Evolutionary conservation across 768 basidiomycete species (phyloP).

Genomic region (Lactarius sp.): DNA sequence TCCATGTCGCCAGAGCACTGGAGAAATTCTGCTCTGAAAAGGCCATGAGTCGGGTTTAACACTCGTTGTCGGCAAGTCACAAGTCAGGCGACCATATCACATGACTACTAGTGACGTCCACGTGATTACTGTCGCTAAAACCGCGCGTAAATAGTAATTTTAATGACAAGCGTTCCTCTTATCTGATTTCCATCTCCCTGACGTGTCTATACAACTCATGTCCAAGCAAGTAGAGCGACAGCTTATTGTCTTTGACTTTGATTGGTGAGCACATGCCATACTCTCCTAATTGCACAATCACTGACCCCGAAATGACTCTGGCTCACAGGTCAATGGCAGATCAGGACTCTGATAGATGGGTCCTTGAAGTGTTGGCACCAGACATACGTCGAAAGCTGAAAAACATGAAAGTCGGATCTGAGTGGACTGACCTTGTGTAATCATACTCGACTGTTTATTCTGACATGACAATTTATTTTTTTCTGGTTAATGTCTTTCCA

Average conservation of each 20-base stretch:
- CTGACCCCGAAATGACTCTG: background rate
- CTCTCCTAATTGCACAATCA: background rate
- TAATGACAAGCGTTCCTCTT: too few species aligned
- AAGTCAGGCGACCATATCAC: too few species aligned
- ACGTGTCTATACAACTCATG: conserved; percentile 19
- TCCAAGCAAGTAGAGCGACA: conserved; percentile 42
- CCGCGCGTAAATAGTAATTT: too few species aligned
- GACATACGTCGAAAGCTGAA: conserved; percentile 82
- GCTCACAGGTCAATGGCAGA: conserved; percentile 75
- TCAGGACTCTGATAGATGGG: conserved; percentile 94
- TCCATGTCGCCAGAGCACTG: conserved; percentile 90
- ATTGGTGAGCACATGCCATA: conserved; percentile 56
- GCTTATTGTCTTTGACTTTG: conserved; percentile 93
- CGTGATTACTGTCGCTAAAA: background rate
- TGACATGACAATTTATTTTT: background rate
- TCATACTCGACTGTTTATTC: conserved; percentile 25
- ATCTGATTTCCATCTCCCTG: too few species aligned
- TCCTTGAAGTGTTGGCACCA: conserved; percentile 82
- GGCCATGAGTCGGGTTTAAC: conserved; percentile 8
- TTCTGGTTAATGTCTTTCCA: conserved; percentile 28
- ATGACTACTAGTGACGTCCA: background rate
- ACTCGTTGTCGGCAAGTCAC: too few species aligned
- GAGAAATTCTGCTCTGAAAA: conserved; percentile 77
- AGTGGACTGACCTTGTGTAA: conserved; percentile 97
- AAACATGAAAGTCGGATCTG: conserved; percentile 51